These are phyloP conservation scores for Cydonia oblonga DNA, from an alignment of 331 rosid genomes.

Conservation along the genomic window DNA sequence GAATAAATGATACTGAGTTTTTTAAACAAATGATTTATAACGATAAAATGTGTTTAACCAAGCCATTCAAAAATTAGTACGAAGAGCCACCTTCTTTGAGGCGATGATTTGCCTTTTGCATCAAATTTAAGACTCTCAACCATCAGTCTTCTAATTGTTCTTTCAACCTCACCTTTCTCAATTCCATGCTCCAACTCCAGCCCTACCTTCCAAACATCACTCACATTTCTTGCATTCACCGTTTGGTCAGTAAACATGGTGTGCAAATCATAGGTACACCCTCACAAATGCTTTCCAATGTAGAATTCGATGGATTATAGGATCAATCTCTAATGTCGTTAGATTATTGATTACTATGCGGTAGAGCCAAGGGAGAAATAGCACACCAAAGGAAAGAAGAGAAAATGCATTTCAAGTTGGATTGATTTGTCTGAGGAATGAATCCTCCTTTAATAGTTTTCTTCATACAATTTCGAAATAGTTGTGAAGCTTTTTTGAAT, in stretches of 20 bases:
- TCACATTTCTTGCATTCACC: slow-evolving; percentile 2
- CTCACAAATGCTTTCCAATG: slow-evolving; percentile 3
- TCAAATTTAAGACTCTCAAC: slow-evolving; percentile 16
- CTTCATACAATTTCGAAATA: too few relatives aligned
- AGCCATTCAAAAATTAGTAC: slow-evolving; percentile 3
- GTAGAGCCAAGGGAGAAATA: neutral
- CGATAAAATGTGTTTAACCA: too few relatives aligned
- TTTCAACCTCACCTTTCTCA: too few relatives aligned
- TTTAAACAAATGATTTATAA: too few relatives aligned
- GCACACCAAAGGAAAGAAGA: too few relatives aligned
- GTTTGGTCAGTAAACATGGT: neutral
- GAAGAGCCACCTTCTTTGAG: slow-evolving; percentile 27
- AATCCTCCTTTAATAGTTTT: too few relatives aligned
- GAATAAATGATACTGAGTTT: too few relatives aligned
- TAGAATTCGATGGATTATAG: slow-evolving; percentile 14
- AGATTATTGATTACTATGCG: too few relatives aligned
- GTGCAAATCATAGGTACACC: slow-evolving; percentile 17
- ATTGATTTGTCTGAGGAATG: too few relatives aligned
- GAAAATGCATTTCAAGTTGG: too few relatives aligned
- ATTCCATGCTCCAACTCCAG: slow-evolving; percentile 1
- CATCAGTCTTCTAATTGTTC: slow-evolving; percentile 22
- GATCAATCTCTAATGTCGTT: too few relatives aligned
- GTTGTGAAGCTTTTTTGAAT: too few relatives aligned
- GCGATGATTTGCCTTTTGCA: slow-evolving; percentile 18
- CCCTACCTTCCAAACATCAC: slow-evolving; percentile 14